Conservation (phyloP, 192 early-diverging fungal genomes). For the Irineochytrium annulatum region DNA sequence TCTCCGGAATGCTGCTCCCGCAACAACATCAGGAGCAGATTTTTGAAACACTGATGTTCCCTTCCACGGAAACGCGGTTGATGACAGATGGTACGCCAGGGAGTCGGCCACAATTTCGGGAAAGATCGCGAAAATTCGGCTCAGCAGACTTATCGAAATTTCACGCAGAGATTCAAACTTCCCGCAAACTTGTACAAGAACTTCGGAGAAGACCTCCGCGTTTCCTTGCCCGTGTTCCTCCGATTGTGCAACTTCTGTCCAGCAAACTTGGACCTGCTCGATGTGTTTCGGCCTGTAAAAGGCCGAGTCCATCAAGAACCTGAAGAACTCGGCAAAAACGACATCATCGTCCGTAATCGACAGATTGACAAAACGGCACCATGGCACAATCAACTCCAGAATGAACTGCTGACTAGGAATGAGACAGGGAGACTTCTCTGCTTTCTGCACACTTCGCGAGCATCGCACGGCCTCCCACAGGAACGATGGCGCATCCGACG, state of each 20-base stretch:
- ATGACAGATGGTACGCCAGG: slow-evolving; percentile 22
- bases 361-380: slow-evolving; percentile 39
- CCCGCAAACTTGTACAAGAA: slow-evolving; percentile 35
- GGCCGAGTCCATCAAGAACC: slow-evolving; percentile 46
- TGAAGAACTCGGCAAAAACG: slow-evolving; percentile 40
- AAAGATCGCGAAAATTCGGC: slow-evolving; percentile 17
- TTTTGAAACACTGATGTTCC: too few species aligned
- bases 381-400: slow-evolving; percentile 42
- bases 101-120: slow-evolving; percentile 27
- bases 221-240: slow-evolving; percentile 34
- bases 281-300: slow-evolving; percentile 32
- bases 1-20: neutral
- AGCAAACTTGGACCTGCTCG: slow-evolving; percentile 35
- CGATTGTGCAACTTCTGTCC: slow-evolving; percentile 24
- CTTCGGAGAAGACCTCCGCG: slow-evolving; percentile 31
- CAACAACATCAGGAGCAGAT: neutral
- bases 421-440: slow-evolving; percentile 17
- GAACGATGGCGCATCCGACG: slow-evolving; percentile 36
- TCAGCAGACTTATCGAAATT: slow-evolving; percentile 16
- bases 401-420: slow-evolving; percentile 36
- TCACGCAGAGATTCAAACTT: slow-evolving; percentile 25
- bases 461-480: slow-evolving; percentile 51
- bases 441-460: slow-evolving; percentile 29
- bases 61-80: slow-evolving; percentile 37
- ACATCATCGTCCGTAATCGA: slow-evolving; percentile 27